phyloP scores from a whole-genome alignment of 2,329 filamentous ascomycete genomes.

The Exophiala calicioides region DNA sequence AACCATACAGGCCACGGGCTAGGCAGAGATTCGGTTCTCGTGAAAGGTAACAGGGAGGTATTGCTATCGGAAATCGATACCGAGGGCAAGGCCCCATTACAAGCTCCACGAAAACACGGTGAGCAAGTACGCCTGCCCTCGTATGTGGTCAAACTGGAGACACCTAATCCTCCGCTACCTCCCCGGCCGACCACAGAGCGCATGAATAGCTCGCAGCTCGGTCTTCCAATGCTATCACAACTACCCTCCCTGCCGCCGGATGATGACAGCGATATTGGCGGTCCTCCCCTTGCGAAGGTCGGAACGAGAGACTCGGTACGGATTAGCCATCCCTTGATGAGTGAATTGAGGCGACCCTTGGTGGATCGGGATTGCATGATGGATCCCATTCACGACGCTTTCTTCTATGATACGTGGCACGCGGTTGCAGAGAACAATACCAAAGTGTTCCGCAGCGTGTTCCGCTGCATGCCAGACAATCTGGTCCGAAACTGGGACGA shows the following conservation, averaged over 20 bases:
- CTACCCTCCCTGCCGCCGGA: constrained; percentile 67
- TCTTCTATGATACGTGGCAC: constrained; percentile 87
- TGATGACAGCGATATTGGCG: constrained; percentile 82
- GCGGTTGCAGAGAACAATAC: constrained; percentile 91
- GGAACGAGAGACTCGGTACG: constrained; percentile 57
- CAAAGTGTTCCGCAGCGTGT: constrained; percentile 87
- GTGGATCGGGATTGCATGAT: constrained; percentile 92
- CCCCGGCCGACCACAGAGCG: constrained; percentile 60
- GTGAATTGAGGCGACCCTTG: constrained; percentile 71
- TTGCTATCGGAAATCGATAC: constrained; percentile 64
- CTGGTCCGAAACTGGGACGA: constrained; percentile 92
- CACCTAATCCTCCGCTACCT: constrained; percentile 56
- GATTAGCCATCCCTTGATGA: constrained; percentile 50
- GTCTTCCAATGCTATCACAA: constrained; percentile 67
- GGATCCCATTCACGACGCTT: constrained; percentile 78
- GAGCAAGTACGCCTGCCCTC: constrained; percentile 33
- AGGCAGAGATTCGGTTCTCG: constrained; percentile 70
- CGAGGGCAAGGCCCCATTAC: constrained; percentile 64
- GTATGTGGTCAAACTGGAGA: constrained; percentile 35
- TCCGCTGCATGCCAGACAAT: constrained; percentile 94
- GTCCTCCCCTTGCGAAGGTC: constrained; percentile 63
- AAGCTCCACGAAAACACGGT: constrained; percentile 52
- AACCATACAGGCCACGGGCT: constrained; percentile 61
- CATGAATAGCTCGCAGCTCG: constrained; percentile 66
- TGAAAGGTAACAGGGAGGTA: constrained; percentile 67